phyloP scores from a whole-genome alignment of 2,329 filamentous ascomycete species.

The Aspergillus uvarum region DNA sequence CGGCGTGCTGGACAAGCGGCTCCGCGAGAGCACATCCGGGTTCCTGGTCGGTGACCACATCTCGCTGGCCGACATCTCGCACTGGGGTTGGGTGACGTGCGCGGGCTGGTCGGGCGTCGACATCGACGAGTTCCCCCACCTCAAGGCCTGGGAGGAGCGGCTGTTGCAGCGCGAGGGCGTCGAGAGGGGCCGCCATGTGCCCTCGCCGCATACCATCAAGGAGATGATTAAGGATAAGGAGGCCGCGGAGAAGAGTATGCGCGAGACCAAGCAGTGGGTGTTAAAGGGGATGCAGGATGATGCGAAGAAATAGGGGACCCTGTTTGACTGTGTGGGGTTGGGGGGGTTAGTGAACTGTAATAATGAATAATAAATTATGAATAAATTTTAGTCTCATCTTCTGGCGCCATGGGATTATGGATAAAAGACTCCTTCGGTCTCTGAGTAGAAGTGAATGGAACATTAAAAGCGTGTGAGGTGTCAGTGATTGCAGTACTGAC shows the following conservation, averaged over 20 bases:
- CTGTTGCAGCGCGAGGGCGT: slow-evolving; percentile 69
- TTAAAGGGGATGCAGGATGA: slow-evolving; percentile 69
- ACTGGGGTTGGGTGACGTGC: slow-evolving; percentile 73
- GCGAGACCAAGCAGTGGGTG: slow-evolving; percentile 61
- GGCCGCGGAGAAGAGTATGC: slow-evolving; percentile 59
- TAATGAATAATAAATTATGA: too few relatives aligned
- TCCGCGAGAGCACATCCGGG: slow-evolving; percentile 52
- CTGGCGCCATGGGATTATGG: too few relatives aligned
- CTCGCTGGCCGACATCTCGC: slow-evolving; percentile 69
- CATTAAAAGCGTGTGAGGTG: too few relatives aligned
- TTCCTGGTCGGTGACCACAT: slow-evolving; percentile 53
- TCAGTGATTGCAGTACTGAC: too few relatives aligned
- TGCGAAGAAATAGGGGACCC: slow-evolving; percentile 31
- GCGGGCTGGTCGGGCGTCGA: slow-evolving; percentile 64
- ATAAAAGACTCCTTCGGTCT: too few relatives aligned
- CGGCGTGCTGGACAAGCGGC: slow-evolving; percentile 70
- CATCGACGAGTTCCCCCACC: slow-evolving; percentile 70
- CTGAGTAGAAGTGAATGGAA: too few relatives aligned
- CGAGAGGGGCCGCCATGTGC: slow-evolving; percentile 74
- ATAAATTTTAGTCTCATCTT: too few relatives aligned
- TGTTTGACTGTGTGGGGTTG: too few relatives aligned
- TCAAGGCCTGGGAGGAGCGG: slow-evolving; percentile 75
- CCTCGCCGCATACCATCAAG: slow-evolving; percentile 61
- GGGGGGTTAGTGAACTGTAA: not conserved
- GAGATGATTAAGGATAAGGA: slow-evolving; percentile 59